Evolutionary conservation across 2,329 filamentous ascomycete species (phyloP).

Genomic region (Aphanocladium album): DNA sequence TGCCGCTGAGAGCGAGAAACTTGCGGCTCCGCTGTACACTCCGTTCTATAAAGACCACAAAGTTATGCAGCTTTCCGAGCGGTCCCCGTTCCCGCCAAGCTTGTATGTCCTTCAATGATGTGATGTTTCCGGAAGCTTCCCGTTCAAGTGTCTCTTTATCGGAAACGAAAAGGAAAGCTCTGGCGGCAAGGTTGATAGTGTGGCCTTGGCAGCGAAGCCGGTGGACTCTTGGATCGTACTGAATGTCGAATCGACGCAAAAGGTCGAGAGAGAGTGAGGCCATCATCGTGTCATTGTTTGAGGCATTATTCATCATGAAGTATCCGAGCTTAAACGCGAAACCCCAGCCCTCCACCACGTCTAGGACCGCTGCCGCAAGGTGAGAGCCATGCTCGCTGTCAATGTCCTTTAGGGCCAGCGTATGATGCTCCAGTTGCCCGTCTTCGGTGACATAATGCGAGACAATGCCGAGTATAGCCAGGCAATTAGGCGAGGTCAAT

Average conservation of each 20-base stretch:
- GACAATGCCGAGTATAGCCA: neutral
- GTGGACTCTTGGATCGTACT: slow-evolving; percentile 6
- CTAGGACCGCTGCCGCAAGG: slow-evolving; percentile 11
- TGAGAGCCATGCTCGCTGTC: slow-evolving; percentile 11
- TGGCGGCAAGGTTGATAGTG: slow-evolving; percentile 12
- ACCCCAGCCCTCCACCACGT: slow-evolving; percentile 11
- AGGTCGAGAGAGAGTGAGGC: neutral
- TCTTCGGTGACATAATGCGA: slow-evolving; percentile 14
- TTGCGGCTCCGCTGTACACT: neutral
- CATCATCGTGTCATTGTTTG: slow-evolving; percentile 16
- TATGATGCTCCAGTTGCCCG: slow-evolving; percentile 10
- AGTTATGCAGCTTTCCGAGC: neutral
- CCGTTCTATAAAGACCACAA: neutral
- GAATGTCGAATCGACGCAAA: slow-evolving; percentile 2
- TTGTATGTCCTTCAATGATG: neutral
- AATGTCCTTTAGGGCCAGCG: slow-evolving; percentile 5
- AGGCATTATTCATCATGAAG: slow-evolving; percentile 15
- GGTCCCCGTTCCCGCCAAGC: neutral
- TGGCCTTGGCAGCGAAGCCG: slow-evolving; percentile 10
- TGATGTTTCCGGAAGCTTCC: neutral
- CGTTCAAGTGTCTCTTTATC: slow-evolving; percentile 4
- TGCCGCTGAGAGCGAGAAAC: neutral
- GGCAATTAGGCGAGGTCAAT: slow-evolving; percentile 7
- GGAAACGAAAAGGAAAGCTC: slow-evolving; percentile 3
- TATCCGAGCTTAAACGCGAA: slow-evolving; percentile 4